phyloP scores from a whole-genome alignment of 2,329 filamentous ascomycete genomes.

The Diaporthe vexans region DNA sequence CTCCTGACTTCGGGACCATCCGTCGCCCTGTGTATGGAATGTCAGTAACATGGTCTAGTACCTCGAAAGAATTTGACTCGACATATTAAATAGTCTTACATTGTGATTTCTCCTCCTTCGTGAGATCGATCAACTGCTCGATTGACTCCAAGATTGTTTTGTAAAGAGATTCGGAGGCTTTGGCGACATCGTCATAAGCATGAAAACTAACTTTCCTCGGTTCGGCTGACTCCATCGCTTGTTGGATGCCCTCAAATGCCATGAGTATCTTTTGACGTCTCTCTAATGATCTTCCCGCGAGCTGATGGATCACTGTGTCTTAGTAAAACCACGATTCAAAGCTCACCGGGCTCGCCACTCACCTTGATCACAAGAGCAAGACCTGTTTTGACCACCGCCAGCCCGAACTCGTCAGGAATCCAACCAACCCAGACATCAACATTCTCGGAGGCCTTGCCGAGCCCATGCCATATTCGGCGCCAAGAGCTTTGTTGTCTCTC shows the following conservation, averaged over 20 bases:
- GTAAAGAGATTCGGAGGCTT: constrained; percentile 7
- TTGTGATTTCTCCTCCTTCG: neutral
- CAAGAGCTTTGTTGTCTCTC: neutral
- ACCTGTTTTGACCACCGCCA: constrained; percentile 30
- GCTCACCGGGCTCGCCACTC: neutral
- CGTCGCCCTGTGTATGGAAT: neutral
- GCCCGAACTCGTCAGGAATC: constrained; percentile 33
- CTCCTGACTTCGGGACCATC: neutral
- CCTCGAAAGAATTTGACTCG: fast-evolving
- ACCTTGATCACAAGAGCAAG: constrained; percentile 34
- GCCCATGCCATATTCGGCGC: constrained; percentile 23
- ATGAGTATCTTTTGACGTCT: neutral
- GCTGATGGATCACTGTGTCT: neutral
- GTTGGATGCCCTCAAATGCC: constrained; percentile 22
- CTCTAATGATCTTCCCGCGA: constrained; percentile 17
- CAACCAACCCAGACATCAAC: constrained; percentile 21
- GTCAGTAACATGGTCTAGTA: too few species aligned
- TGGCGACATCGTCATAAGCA: neutral
- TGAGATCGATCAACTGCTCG: constrained; percentile 11
- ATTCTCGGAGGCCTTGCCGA: constrained; percentile 11
- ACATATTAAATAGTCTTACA: neutral
- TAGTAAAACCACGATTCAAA: neutral
- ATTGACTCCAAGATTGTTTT: constrained; percentile 25
- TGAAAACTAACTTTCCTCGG: constrained; percentile 16
- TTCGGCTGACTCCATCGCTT: constrained; percentile 24